These are phyloP conservation scores for Oenanthe sinensis DNA, from an alignment of 129 eudicot genomes.

Conservation along the genomic window DNA sequence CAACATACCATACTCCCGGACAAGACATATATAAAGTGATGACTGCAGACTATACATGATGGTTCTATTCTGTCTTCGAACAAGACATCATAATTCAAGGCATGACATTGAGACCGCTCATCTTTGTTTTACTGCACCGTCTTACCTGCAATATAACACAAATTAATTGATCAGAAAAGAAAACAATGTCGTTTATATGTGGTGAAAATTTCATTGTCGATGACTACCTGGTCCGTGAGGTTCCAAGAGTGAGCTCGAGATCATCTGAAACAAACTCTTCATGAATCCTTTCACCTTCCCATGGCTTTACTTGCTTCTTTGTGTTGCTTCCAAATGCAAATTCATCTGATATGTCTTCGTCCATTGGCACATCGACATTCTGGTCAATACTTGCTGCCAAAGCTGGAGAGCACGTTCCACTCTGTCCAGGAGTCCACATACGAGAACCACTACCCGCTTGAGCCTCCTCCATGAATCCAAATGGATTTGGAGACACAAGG, in stretches of 20 bases:
- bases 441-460: conserved; percentile 37
- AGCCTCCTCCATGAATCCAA: conserved; percentile 41
- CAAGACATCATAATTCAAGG: background rate
- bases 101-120: background rate
- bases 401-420: conserved; percentile 82
- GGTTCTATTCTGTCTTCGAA: background rate
- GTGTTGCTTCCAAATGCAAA: conserved; percentile 63
- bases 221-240: conserved; percentile 48
- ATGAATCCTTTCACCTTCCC: conserved; percentile 95
- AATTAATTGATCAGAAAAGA: background rate
- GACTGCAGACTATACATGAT: background rate
- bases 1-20: background rate
- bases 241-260: conserved; percentile 84
- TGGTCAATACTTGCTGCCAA: conserved; percentile 46
- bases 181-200: background rate
- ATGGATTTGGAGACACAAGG: conserved; percentile 62
- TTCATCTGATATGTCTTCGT: conserved; percentile 43
- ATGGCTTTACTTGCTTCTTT: conserved; percentile 57
- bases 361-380: conserved; percentile 54
- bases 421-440: conserved; percentile 73
- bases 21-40: background rate
- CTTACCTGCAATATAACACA: conserved; percentile 6
- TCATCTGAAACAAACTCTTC: conserved; percentile 69
- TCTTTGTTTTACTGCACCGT: background rate
- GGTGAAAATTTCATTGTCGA: background rate